phyloP scores from a whole-genome alignment of 495 filamentous ascomycete species.

The Aspergillus cavernicola region DNA sequence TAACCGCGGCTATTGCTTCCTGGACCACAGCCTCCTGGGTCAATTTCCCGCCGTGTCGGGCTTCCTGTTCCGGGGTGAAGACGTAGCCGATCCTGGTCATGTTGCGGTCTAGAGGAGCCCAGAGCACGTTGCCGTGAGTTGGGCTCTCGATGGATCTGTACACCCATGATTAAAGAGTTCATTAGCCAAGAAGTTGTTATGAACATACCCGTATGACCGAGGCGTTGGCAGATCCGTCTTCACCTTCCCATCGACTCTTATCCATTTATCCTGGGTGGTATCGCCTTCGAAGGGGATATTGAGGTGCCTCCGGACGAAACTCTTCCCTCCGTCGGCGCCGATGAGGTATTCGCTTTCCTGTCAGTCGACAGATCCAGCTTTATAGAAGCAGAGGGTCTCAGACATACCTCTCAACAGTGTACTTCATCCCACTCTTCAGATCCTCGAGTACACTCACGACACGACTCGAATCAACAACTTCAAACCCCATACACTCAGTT shows the following conservation, averaged over 20 bases:
- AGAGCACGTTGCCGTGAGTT: conserved; percentile 50
- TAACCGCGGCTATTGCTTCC: conserved; percentile 43
- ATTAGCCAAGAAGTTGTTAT: too few species aligned
- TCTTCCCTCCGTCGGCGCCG: conserved; percentile 46
- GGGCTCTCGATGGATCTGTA: conserved; percentile 38
- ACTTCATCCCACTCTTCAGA: too few species aligned
- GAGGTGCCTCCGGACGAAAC: conserved; percentile 38
- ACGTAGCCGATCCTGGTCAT: conserved; percentile 51
- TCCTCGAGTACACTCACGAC: too few species aligned
- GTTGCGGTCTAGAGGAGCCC: conserved; percentile 47
- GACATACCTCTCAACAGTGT: too few species aligned
- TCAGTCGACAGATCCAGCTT: neutral
- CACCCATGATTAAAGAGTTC: too few species aligned
- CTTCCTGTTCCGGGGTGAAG: conserved; percentile 41
- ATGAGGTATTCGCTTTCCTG: conserved; percentile 36
- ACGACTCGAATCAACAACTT: too few species aligned
- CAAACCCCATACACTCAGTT: too few species aligned
- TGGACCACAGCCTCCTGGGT: conserved; percentile 26
- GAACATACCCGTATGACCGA: conserved; percentile 9
- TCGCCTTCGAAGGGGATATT: conserved; percentile 43
- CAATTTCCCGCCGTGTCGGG: conserved; percentile 18
- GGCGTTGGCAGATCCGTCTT: conserved; percentile 45
- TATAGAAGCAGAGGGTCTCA: too few species aligned
- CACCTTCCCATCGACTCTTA: conserved; percentile 47
- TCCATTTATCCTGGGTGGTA: conserved; percentile 42